Evolutionary conservation across 192 early-diverging fungal genomes (phyloP).

Genomic region (Coemansia sp.): DNA sequence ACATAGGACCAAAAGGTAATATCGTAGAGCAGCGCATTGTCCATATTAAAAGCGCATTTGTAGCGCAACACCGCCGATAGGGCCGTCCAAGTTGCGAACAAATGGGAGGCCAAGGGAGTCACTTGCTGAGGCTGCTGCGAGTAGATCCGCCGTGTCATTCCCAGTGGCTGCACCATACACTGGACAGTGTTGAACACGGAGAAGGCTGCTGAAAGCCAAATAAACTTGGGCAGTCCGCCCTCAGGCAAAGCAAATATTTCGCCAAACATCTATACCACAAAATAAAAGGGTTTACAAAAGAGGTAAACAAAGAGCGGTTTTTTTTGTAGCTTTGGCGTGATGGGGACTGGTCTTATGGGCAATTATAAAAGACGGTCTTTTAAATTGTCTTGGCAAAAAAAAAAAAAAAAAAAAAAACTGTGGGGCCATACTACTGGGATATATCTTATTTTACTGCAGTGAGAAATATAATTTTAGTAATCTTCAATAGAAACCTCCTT

Average conservation of each 20-base stretch:
- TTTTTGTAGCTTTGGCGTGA: no score
- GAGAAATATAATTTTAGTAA: no score
- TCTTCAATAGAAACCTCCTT: no score
- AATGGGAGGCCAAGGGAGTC: constrained; percentile 74
- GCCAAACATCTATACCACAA: constrained; percentile 22
- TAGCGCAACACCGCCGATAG: constrained; percentile 77
- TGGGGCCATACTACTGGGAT: no score
- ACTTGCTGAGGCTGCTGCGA: constrained; percentile 57
- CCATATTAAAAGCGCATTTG: constrained; percentile 82
- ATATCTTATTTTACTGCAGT: no score
- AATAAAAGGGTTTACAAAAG: neutral
- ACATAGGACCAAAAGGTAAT: constrained; percentile 65
- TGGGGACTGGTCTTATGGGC: no score
- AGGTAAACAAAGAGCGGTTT: no score
- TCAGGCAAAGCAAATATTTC: constrained; percentile 37
- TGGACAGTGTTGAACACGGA: constrained; percentile 86
- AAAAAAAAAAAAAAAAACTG: no score
- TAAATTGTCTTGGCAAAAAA: neutral
- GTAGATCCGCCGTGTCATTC: constrained; percentile 77
- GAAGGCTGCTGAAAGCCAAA: constrained; percentile 70
- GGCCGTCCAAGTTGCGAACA: constrained; percentile 89
- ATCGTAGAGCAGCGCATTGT: constrained; percentile 51
- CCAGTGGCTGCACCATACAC: constrained; percentile 68
- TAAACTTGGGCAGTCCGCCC: constrained; percentile 64
- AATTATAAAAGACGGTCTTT: neutral